Percentiles rank a stretch among this genome's conserved stretches.
These are phyloP conservation scores for Xylaria telfairii DNA, from an alignment of 495 filamentous ascomycete species.

Conservation along the genomic window DNA sequence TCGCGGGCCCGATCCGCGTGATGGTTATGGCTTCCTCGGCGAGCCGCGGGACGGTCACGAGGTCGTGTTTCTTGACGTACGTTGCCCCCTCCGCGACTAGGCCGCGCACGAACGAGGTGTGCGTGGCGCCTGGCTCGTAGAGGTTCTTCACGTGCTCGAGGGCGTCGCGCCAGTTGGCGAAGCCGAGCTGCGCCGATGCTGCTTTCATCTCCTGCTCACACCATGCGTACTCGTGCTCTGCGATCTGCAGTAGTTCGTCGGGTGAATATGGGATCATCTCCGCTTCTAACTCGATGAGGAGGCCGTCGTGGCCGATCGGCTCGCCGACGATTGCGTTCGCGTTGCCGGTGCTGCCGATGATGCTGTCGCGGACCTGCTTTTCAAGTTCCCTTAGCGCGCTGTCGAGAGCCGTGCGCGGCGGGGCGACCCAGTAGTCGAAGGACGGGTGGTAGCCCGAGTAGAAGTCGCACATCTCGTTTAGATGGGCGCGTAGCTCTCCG, in stretches of 20 bases:
- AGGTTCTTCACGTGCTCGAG: conserved; percentile 59
- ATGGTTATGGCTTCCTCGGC: conserved; percentile 57
- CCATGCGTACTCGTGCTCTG: conserved; percentile 49
- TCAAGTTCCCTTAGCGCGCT: conserved; percentile 35
- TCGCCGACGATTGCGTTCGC: conserved; percentile 56
- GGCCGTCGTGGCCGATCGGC: conserved; percentile 53
- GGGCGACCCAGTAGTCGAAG: conserved; percentile 57
- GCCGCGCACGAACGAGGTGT: conserved; percentile 51
- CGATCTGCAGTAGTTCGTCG: conserved; percentile 57
- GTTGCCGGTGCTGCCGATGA: conserved; percentile 49
- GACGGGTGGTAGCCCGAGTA: conserved; percentile 55
- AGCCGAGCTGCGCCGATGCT: conserved; percentile 42
- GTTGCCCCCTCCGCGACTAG: conserved; percentile 47
- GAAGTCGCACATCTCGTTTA: conserved; percentile 51
- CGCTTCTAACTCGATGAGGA: conserved; percentile 48
- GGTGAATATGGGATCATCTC: conserved; percentile 57
- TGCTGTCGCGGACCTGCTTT: conserved; percentile 40
- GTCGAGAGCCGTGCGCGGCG: conserved; percentile 45
- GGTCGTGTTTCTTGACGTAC: conserved; percentile 52
- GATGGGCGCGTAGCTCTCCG: conserved; percentile 39
- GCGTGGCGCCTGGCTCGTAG: conserved; percentile 55
- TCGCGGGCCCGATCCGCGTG: conserved; percentile 57
- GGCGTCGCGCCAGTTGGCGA: conserved; percentile 50
- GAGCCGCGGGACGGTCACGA: conserved; percentile 57
- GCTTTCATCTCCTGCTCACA: conserved; percentile 50